Evolutionary conservation across 2,329 filamentous ascomycete species (phyloP).

Genomic region (Gnomoniopsis smithogilvyi): DNA sequence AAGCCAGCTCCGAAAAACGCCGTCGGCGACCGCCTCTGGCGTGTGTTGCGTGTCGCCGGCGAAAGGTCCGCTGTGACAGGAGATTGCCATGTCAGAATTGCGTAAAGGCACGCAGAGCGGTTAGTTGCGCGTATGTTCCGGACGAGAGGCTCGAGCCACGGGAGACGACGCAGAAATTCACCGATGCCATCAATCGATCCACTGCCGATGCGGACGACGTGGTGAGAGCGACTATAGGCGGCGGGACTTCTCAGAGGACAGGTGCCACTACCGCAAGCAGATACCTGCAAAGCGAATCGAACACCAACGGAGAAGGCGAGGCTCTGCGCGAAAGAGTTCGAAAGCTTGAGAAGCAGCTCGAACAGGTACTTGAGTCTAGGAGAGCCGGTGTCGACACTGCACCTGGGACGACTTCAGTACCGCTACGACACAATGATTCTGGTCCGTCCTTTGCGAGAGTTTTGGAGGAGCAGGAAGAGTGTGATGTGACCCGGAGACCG

Average conservation of each 20-base stretch:
- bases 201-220: slow-evolving; percentile 1
- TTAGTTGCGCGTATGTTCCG: slow-evolving; percentile 31
- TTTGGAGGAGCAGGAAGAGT: slow-evolving; percentile 23
- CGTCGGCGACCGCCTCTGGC: slow-evolving; percentile 22
- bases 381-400: slow-evolving; percentile 13
- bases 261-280: neutral
- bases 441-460: slow-evolving; percentile 38
- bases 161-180: neutral
- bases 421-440: slow-evolving; percentile 36
- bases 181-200: neutral
- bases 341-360: slow-evolving; percentile 42
- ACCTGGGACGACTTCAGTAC: slow-evolving; percentile 26
- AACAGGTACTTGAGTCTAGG: slow-evolving; percentile 19
- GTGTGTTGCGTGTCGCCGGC: slow-evolving; percentile 38
- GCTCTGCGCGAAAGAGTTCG: slow-evolving; percentile 36
- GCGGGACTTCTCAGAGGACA: neutral
- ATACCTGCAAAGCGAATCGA: slow-evolving; percentile 20
- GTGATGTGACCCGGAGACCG: neutral
- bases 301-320: slow-evolving; percentile 29
- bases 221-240: neutral
- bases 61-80: slow-evolving; percentile 42
- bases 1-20: slow-evolving; percentile 12
- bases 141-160: slow-evolving; percentile 18
- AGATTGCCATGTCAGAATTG: slow-evolving; percentile 41
- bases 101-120: slow-evolving; percentile 30